A percentile compares a stretch with the other conserved stretches of the same genome.
Evolutionary conservation across 139 green algal species (phyloP).

Genomic region (Chlorella vulgaris): DNA sequence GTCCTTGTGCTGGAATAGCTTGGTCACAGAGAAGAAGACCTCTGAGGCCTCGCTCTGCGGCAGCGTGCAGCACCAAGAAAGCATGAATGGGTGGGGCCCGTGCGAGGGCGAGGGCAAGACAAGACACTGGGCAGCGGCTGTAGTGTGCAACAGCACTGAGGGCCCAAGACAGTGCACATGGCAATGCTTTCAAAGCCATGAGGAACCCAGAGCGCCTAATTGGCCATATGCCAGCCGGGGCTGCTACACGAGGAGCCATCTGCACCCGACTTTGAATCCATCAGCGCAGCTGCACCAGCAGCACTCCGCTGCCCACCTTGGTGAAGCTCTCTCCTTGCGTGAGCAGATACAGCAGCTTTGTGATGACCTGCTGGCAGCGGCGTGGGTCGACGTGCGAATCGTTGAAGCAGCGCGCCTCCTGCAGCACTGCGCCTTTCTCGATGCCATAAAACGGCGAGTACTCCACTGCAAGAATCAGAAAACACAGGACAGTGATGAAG

Average conservation of each 20-base stretch:
- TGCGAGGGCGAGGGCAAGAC: not conserved
- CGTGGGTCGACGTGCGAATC: constrained; percentile 92
- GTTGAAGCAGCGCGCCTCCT: constrained; percentile 97
- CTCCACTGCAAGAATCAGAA: constrained; percentile 79
- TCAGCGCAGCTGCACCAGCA: no score
- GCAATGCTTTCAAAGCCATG: not conserved
- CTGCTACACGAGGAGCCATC: no score
- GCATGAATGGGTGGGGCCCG: not conserved
- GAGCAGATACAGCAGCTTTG: constrained; percentile 98
- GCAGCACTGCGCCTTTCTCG: constrained; percentile 98
- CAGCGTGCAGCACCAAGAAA: no score
- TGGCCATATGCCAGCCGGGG: no score
- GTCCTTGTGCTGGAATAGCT: constrained; percentile 98
- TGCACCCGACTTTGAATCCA: no score
- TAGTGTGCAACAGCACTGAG: not conserved
- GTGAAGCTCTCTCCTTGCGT: constrained; percentile 98
- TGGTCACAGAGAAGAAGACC: constrained; percentile 98
- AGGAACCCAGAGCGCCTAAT: not conserved
- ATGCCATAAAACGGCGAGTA: constrained; percentile 99
- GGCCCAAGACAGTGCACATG: not conserved
- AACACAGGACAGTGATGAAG: not conserved
- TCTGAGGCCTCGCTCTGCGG: constrained; percentile 94
- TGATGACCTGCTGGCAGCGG: constrained; percentile 98
- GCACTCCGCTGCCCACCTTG: constrained; percentile 73
- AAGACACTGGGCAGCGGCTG: not conserved